Percentiles rank a stretch among this genome's conserved stretches.
These are phyloP conservation scores for Pyrus communis DNA, from an alignment of 306 rosid genomes.

Conservation along the genomic window DNA sequence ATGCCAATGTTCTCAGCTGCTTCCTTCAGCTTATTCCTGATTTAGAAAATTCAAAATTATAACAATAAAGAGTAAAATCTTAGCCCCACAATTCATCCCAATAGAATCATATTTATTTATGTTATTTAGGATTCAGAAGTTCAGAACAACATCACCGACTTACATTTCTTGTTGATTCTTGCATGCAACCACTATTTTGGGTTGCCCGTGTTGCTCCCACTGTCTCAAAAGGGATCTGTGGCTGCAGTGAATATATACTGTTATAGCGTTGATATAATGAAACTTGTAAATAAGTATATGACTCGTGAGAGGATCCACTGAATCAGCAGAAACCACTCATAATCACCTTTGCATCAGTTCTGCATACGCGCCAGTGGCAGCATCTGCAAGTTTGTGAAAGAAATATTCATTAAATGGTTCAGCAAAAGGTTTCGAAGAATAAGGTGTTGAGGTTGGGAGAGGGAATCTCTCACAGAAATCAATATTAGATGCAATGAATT, in stretches of 20 bases:
- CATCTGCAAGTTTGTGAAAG: conserved; percentile 46
- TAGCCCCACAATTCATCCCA: not conserved
- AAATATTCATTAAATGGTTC: not conserved
- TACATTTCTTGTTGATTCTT: conserved; percentile 89
- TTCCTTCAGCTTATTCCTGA: conserved; percentile 82
- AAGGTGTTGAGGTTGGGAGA: not conserved
- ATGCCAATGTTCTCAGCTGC: conserved; percentile 72
- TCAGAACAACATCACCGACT: conserved; percentile 26
- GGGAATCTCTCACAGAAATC: not conserved
- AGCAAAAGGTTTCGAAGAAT: not conserved
- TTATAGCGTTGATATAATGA: not conserved
- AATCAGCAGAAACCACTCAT: not conserved
- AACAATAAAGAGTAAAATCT: not conserved
- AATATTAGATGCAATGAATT: not conserved
- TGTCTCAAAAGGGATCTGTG: conserved; percentile 62
- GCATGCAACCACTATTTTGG: conserved; percentile 82
- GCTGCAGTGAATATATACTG: conserved; percentile 29
- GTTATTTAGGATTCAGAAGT: conserved; percentile 9
- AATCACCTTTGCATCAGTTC: conserved; percentile 68
- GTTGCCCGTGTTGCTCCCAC: conserved; percentile 89
- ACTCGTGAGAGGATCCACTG: not conserved
- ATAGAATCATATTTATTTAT: not conserved
- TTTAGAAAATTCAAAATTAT: not conserved
- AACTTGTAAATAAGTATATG: not conserved
- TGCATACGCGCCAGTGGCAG: conserved; percentile 86